Percentiles rank a stretch among this genome's conserved stretches.
Conservation (phyloP, 1,284 basidiomycete genomes). For the Ganoderma resinaceum region DNA sequence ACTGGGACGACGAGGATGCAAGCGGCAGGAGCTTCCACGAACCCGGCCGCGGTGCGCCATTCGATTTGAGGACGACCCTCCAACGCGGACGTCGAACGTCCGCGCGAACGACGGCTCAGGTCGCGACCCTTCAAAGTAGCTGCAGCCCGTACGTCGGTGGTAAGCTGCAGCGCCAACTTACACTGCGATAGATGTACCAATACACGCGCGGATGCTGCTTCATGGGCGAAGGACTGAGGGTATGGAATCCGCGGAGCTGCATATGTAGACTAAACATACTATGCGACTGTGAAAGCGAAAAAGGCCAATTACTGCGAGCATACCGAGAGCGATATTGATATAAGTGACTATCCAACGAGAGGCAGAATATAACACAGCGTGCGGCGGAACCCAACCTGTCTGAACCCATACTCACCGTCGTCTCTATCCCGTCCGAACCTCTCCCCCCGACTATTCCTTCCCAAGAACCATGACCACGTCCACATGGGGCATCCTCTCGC, state of each 20-base stretch:
- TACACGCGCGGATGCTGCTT: neutral
- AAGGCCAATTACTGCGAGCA: constrained; percentile 18
- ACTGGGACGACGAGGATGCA: neutral
- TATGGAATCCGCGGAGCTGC: neutral
- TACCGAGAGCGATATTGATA: constrained; percentile 14
- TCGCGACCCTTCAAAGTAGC: neutral
- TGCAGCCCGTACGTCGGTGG: no score
- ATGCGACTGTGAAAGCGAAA: constrained; percentile 6
- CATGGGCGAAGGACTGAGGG: neutral
- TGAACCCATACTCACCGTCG: constrained; percentile 1
- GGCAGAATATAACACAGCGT: constrained; percentile 14
- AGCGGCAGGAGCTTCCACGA: neutral
- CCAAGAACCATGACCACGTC: neutral
- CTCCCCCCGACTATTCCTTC: neutral
- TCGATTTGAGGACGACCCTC: neutral
- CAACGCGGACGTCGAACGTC: neutral
- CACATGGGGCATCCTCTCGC: neutral
- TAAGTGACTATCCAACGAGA: constrained; percentile 15
- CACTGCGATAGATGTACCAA: neutral
- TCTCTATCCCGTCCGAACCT: neutral
- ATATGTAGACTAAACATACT: neutral
- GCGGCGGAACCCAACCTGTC: neutral
- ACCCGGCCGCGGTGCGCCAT: neutral
- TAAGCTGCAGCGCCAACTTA: neutral
- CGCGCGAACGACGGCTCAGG: neutral